Base-by-base conservation (phyloP, 2,329 filamentous ascomycete species). In the Aspergillus spinulosporus region DNA sequence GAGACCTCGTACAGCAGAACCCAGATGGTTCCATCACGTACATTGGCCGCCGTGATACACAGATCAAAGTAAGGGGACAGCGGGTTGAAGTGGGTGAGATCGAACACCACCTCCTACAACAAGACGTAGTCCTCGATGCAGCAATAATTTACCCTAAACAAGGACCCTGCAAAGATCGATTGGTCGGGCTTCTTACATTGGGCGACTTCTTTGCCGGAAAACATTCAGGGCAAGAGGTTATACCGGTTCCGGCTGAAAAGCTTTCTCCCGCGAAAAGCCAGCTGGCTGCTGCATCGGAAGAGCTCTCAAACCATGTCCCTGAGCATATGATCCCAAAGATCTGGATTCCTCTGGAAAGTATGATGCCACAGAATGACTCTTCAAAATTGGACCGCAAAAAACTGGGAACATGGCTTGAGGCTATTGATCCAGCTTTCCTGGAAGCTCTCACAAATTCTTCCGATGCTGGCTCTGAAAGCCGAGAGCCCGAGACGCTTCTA, bases 321-420 rank as follows among this genome's bases (percentile, higher is more conserved):
- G 46, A 52, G 15, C 54, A 59, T 44, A 59, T 59, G 57, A 14
- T 56, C 3, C 57, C 57, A n/a, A 52, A 54, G 11, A 8, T 56
- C 9, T 59, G 53, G 52, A 52, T 59, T 11, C 57, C 57, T 5
- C 34, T 59, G 14, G 45, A 49, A 8, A 42, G 40, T 3, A 59
- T 59, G 52, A 54, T 54, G 52, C 40, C 57, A 11, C 28, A 52
- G 28, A 40, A 45, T 34, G 45, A 52, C 42, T 52, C 50, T 14
- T 44, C 52, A 29, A 59, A 59, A 40, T 43, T 59, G 11, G 57
- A 59, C 29, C 44, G 57, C 3, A 56, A 56, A 31, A 56, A 48
- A 40, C 31, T 59, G 11, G 49, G 57, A 1, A 45, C 44, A n/a
- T 56, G 53, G 57, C 39, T 56, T 5, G 57, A 56, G 36, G 31